Percentiles rank a stretch among this genome's conserved stretches.
Evolutionary conservation across 495 filamentous ascomycete species (phyloP).

Genomic region (Penicillium macrosclerotiorum): DNA sequence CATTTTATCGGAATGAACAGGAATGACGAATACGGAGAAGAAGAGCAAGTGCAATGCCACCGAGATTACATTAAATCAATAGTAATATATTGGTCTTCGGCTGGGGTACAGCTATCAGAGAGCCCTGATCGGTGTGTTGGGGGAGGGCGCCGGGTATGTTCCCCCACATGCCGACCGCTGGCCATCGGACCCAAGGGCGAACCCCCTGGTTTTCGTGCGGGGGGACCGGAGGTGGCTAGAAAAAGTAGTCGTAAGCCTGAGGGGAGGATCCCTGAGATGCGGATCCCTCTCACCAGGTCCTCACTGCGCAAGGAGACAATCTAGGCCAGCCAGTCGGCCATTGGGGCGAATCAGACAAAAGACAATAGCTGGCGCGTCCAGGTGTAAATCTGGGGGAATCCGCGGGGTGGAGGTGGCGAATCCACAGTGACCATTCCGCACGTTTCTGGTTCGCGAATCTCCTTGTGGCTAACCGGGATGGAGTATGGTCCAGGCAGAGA

Average conservation of each 20-base stretch:
- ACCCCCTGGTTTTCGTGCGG: not conserved
- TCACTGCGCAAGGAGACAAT: not conserved
- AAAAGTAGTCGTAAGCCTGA: no score
- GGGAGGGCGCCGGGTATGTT: slow-evolving; percentile 6
- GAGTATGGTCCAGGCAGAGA: no score
- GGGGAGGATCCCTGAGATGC: no score
- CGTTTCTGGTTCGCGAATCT: not conserved
- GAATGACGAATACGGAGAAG: not conserved
- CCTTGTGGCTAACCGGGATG: no score
- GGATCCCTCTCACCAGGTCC: not conserved
- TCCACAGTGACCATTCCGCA: slow-evolving; percentile 3
- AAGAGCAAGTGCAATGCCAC: not conserved
- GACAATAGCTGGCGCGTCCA: not conserved
- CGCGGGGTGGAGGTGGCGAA: not conserved
- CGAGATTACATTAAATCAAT: not conserved
- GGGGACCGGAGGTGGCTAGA: no score
- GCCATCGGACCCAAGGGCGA: not conserved
- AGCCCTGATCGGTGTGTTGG: not conserved
- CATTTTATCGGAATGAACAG: not conserved
- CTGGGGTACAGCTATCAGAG: not conserved
- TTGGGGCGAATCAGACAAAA: not conserved
- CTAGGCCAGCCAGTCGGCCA: not conserved
- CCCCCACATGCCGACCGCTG: slow-evolving; percentile 23
- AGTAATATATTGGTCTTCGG: slow-evolving; percentile 3
- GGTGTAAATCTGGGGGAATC: slow-evolving; percentile 5